Percentiles rank a stretch among this genome's conserved stretches.
Evolutionary conservation across 2,329 filamentous ascomycete genomes (phyloP).

Genomic region (Arthrobotrys iridis): DNA sequence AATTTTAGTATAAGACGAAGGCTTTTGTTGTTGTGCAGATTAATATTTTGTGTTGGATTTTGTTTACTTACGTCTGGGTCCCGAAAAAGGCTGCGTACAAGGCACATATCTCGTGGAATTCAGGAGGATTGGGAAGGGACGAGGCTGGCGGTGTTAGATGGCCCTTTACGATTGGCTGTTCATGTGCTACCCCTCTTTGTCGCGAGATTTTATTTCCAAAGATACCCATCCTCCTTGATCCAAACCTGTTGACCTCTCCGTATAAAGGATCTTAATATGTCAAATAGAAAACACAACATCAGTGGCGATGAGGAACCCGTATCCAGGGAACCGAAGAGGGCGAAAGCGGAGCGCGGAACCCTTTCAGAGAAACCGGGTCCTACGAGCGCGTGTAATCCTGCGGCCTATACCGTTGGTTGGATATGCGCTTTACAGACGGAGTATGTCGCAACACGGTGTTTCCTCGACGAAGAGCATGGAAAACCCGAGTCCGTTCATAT

Average conservation of each 20-base stretch:
- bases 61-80: too few relatives aligned
- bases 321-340: neutral
- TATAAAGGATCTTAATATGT: neutral
- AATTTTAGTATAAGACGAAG: too few relatives aligned
- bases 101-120: too few relatives aligned
- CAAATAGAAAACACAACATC: neutral
- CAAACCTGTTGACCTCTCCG: neutral
- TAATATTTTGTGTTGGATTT: too few relatives aligned
- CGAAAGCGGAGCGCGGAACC: neutral
- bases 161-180: neutral
- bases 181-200: neutral
- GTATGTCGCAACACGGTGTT: slow-evolving; percentile 61
- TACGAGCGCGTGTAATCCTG: too few relatives aligned
- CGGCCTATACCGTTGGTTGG: slow-evolving; percentile 65
- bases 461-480: slow-evolving; percentile 62
- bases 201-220: neutral
- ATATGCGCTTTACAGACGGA: slow-evolving; percentile 63
- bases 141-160: neutral
- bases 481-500: slow-evolving; percentile 51
- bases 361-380: neutral
- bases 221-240: neutral
- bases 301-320: neutral
- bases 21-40: too few relatives aligned
- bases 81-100: too few relatives aligned
- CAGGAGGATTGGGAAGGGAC: too few relatives aligned